Evolutionary conservation across 2,329 filamentous ascomycete genomes (phyloP).

Genomic region (Fragosphaeria purpurea): DNA sequence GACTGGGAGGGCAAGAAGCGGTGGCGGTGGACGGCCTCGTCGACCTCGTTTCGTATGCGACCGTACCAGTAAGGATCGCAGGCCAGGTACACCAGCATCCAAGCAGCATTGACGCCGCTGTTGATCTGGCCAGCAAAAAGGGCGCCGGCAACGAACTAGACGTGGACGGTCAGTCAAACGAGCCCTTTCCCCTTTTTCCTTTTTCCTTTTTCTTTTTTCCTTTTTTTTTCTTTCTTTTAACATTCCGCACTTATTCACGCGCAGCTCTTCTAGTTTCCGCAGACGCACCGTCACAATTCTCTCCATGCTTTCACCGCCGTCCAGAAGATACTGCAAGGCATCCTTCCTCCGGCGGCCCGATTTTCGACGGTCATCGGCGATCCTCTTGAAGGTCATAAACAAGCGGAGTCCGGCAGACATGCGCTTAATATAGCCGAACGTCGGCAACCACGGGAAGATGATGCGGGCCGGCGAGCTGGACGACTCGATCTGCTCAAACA

Average conservation of each 20-base stretch:
- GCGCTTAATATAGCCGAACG: slow-evolving; percentile 30
- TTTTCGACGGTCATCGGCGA: slow-evolving; percentile 35
- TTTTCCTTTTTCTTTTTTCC: too few species aligned
- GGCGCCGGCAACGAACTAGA: slow-evolving; percentile 39
- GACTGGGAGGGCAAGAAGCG: slow-evolving; percentile 21
- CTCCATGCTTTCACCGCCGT: slow-evolving; percentile 34
- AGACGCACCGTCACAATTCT: slow-evolving; percentile 31
- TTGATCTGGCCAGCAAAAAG: slow-evolving; percentile 50
- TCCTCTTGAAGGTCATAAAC: slow-evolving; percentile 36
- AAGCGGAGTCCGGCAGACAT: slow-evolving; percentile 35
- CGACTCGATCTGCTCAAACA: slow-evolving; percentile 37
- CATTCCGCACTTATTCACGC: too few species aligned
- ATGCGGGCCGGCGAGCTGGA: slow-evolving; percentile 32
- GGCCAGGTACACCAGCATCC: slow-evolving; percentile 40
- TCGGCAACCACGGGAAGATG: slow-evolving; percentile 44
- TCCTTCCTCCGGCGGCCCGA: slow-evolving; percentile 35
- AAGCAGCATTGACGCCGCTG: slow-evolving; percentile 44
- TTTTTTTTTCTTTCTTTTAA: too few species aligned
- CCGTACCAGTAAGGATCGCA: slow-evolving; percentile 35
- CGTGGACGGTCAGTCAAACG: too few species aligned
- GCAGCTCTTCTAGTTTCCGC: too few species aligned
- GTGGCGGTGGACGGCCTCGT: slow-evolving; percentile 32
- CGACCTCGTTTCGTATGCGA: slow-evolving; percentile 36
- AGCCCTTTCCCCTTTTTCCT: too few species aligned
- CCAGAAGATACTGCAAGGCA: slow-evolving; percentile 42